phyloP scores from a whole-genome alignment of 208 protist genomes.

The Trypanosoma grayi region DNA sequence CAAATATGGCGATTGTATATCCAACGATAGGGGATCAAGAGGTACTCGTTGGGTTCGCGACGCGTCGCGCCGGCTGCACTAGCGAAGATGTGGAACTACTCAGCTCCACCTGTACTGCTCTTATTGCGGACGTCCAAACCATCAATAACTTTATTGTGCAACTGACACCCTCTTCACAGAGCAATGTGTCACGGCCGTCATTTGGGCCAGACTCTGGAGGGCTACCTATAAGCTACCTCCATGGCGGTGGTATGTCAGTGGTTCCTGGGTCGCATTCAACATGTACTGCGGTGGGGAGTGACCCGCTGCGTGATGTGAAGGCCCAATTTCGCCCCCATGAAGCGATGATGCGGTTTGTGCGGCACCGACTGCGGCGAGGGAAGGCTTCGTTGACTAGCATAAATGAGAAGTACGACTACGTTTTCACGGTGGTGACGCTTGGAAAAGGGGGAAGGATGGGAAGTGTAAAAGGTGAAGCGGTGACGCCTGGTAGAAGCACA shows the following conservation, averaged over 20 bases:
- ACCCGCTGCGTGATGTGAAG: background rate
- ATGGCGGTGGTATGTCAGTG: background rate
- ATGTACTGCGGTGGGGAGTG: background rate
- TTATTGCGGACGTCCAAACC: slow-evolving; percentile 18
- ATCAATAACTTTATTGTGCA: slow-evolving; percentile 25
- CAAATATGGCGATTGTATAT: slow-evolving; percentile 41
- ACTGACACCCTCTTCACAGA: background rate
- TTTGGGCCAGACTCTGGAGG: background rate
- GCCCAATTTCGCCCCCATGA: slow-evolving; percentile 6
- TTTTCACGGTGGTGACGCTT: slow-evolving; percentile 19
- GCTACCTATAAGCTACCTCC: slow-evolving; percentile 13
- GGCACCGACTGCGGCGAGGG: slow-evolving; percentile 4
- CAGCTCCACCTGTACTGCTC: slow-evolving; percentile 5
- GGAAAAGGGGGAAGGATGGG: background rate
- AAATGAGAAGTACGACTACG: slow-evolving; percentile 24
- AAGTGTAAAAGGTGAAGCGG: slow-evolving; percentile 4
- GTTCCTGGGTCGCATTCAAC: background rate
- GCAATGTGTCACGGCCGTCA: background rate
- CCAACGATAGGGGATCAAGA: slow-evolving; percentile 30
- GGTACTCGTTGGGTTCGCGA: slow-evolving; percentile 31
- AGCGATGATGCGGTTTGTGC: slow-evolving; percentile 3
- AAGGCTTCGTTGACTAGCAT: slow-evolving; percentile 1
- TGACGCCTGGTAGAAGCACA: background rate
- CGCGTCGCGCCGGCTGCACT: slow-evolving; percentile 3
- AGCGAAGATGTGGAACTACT: slow-evolving; percentile 23